Base-by-base conservation (phyloP, 2,329 filamentous ascomycete species). In the Clarireedia monteithiana region DNA sequence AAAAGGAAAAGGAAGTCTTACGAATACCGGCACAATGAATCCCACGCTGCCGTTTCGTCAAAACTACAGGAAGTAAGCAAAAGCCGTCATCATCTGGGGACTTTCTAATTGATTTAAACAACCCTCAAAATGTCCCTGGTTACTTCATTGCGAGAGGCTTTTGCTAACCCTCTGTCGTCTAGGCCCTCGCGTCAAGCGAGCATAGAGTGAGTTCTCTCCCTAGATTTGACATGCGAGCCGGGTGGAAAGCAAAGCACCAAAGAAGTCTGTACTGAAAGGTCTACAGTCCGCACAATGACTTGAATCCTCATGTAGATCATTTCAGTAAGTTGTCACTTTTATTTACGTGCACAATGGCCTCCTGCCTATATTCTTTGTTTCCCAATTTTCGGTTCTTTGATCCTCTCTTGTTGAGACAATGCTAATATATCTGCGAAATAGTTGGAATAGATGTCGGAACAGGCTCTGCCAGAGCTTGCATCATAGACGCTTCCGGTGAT, bases 381-480 rank as follows among this genome's bases (percentile, higher is more conserved):
- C 39, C 17, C 39, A 4, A 15, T n/a, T 17, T 17, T 17, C 39
- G 14, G 23, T 23, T 27, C 45, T 26, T 26, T 7, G 15, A 15
- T 20, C n/a, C 20, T 14, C 15, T 14, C 23, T 20, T 36, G 23
- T 50, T 20, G 6, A 51, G n/a, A 45, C 42, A 6, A 17, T 15
- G 26, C 53, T 55, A 36, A 55, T 38, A 38, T 34, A 38, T 36
- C 10, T 36, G 26, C 27, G 30, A 38, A 50, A 50, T 15, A 56
- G 53, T 97, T 68, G 92, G 92, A 59, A 89, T 99, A 64, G 94
- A 99, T 74, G 92, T 99, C 50, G 94, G 94, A 52, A 99, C 94
- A 20, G 94, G 94, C 55, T 96, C 90, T 70, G 94, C 92, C 40
- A 84, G 94, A 69, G 94, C 94, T 54, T 97, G 94, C 73, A 90